phyloP scores from a whole-genome alignment of 1,284 basidiomycete genomes.

The Athelia psychrophila region DNA sequence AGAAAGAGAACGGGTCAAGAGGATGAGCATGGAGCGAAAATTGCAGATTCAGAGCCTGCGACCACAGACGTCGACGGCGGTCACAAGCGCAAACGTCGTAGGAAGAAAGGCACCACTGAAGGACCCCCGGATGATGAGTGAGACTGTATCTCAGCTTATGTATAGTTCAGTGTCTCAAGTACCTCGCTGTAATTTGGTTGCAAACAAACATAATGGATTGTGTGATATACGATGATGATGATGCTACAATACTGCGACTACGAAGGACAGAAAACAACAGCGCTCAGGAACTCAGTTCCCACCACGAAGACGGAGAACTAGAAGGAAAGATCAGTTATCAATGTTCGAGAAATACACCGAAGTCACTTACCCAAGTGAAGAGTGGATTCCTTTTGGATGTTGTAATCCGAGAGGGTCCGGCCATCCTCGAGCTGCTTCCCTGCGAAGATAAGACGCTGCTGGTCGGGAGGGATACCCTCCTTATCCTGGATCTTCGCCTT shows the following conservation, averaged over 20 bases:
- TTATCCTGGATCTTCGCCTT: conserved; percentile 78
- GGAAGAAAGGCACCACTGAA: conserved; percentile 17
- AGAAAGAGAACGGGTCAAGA: conserved; percentile 10
- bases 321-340: conserved; percentile 35
- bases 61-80: conserved; percentile 10
- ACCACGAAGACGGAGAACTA: conserved; percentile 80
- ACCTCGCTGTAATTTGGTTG: too few relatives aligned
- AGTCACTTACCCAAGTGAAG: conserved; percentile 53
- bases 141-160: too few relatives aligned
- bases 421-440: conserved; percentile 75
- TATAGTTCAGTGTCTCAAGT: too few relatives aligned
- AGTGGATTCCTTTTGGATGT: conserved; percentile 71
- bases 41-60: not conserved
- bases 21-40: not conserved
- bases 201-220: not conserved
- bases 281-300: conserved; percentile 33
- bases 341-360: conserved; percentile 32
- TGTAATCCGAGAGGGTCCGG: conserved; percentile 63
- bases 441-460: conserved; percentile 76
- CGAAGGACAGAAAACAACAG: not conserved
- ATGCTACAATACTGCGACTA: not conserved
- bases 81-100: conserved; percentile 31
- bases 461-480: conserved; percentile 70
- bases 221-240: not conserved
- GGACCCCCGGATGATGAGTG: not conserved